Evolutionary conservation across 805 yeast species (phyloP).

Genomic region (Yarrowia porcina): DNA sequence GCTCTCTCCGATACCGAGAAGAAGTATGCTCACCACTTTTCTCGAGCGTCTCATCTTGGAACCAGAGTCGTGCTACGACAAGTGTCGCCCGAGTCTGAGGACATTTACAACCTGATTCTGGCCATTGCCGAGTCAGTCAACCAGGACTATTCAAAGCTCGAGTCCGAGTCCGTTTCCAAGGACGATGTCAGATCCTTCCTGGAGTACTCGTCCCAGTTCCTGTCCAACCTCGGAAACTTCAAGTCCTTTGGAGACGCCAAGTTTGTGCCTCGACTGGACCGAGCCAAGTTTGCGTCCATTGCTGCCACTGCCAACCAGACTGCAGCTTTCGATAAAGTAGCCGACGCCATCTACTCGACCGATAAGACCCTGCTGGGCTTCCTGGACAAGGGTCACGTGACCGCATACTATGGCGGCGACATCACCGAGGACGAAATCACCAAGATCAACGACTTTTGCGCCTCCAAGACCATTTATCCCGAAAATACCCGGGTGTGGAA

Average conservation of each 20-base stretch:
- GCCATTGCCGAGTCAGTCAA: constrained; percentile 51
- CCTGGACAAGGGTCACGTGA: constrained; percentile 70
- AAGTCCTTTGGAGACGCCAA: constrained; percentile 86
- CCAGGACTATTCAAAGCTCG: constrained; percentile 52
- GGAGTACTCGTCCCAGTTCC: constrained; percentile 62
- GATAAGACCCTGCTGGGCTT: constrained; percentile 63
- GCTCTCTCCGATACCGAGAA: constrained; percentile 58
- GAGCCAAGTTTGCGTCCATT: constrained; percentile 49
- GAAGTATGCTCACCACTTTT: constrained; percentile 76
- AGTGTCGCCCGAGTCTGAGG: constrained; percentile 78
- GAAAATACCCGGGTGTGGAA: constrained; percentile 78
- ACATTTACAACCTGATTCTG: constrained; percentile 67
- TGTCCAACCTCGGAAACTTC: constrained; percentile 69
- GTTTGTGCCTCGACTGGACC: constrained; percentile 64
- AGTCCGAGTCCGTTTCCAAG: constrained; percentile 44
- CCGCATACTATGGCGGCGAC: constrained; percentile 65
- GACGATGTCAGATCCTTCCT: constrained; percentile 46
- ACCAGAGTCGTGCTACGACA: constrained; percentile 75
- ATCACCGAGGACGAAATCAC: constrained; percentile 60
- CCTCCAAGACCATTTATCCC: constrained; percentile 61
- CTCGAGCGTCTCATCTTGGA: constrained; percentile 82
- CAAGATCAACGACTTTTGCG: constrained; percentile 62
- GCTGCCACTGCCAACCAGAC: constrained; percentile 44
- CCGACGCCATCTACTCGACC: constrained; percentile 49
- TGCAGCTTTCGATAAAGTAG: constrained; percentile 36